Evolutionary conservation across 169 alveolate genomes (phyloP).

Genomic region (Plasmodium gonderi): DNA sequence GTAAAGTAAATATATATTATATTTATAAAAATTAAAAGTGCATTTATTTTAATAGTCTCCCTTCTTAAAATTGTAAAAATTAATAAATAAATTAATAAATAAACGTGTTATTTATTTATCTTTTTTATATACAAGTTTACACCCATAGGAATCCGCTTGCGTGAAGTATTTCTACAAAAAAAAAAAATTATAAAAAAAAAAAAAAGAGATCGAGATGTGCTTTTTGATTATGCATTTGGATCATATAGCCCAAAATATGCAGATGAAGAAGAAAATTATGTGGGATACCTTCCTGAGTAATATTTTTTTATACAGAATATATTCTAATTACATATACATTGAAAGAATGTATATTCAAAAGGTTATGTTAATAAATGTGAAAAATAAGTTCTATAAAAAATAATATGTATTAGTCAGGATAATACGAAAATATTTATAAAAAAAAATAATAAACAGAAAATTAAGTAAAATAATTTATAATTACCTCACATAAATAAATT

Average conservation of each 20-base stretch:
- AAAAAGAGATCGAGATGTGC: background rate
- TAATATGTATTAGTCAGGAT: too few species aligned
- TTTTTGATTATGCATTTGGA: background rate
- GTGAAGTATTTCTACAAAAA: background rate
- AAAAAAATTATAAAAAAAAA: background rate
- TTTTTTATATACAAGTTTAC: background rate
- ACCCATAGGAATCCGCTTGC: background rate
- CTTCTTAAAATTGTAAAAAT: background rate
- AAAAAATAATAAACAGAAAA: too few species aligned
- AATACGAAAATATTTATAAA: too few species aligned
- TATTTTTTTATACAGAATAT: background rate
- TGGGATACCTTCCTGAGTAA: background rate
- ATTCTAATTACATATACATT: too few species aligned
- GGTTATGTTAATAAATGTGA: too few species aligned
- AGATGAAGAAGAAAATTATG: background rate
- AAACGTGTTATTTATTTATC: background rate
- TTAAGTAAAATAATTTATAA: too few species aligned
- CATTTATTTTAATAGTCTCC: background rate
- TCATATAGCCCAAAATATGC: background rate
- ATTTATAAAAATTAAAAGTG: background rate
- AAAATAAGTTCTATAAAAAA: too few species aligned
- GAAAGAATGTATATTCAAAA: too few species aligned
- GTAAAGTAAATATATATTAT: background rate
- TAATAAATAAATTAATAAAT: background rate
- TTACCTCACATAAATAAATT: too few species aligned